Conservation (phyloP, 176 grass and related monocot genomes). For the Calamus simplicifolius region DNA sequence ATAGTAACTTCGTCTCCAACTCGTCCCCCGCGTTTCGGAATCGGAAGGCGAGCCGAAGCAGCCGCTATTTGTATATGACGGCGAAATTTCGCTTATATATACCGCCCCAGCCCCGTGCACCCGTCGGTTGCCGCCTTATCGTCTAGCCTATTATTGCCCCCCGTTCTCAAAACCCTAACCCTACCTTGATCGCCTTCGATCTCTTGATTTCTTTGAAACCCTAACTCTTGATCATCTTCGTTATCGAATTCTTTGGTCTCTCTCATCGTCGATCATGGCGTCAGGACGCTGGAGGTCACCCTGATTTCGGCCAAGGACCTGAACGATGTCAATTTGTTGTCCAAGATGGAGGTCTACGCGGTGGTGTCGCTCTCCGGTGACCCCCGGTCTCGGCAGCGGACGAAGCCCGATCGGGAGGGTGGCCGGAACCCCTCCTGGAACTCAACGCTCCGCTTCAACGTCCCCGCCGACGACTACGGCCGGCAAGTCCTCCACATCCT, state of each 20-base stretch:
- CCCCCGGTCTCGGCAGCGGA: slow-evolving; percentile 32
- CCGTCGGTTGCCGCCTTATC: too few species aligned
- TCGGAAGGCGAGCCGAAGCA: too few species aligned
- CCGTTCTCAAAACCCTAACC: too few species aligned
- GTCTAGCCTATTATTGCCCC: too few species aligned
- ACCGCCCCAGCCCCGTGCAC: too few species aligned
- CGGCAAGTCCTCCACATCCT: slow-evolving; percentile 44
- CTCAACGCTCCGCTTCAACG: slow-evolving; percentile 37
- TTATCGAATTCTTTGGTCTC: too few species aligned
- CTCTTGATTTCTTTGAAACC: slow-evolving; percentile 2
- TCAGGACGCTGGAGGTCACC: slow-evolving; percentile 51
- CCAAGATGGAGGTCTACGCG: slow-evolving; percentile 76
- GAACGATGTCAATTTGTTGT: slow-evolving; percentile 63
- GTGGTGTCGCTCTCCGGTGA: slow-evolving; percentile 60
- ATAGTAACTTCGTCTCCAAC: too few species aligned
- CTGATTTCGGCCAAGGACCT: slow-evolving; percentile 79
- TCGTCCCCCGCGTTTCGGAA: too few species aligned
- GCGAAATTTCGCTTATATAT: too few species aligned
- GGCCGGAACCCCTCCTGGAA: slow-evolving; percentile 68
- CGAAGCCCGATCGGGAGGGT: slow-evolving; percentile 41
- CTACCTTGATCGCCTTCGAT: background rate
- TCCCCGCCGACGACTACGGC: slow-evolving; percentile 17
- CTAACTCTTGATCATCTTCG: background rate
- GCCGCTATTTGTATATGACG: too few species aligned
- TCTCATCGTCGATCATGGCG: slow-evolving; percentile 7